Percentiles rank a stretch among this genome's conserved stretches.
phyloP scores from a whole-genome alignment of 371 early-diverging fungal genomes.

The Entomophthora muscae region DNA sequence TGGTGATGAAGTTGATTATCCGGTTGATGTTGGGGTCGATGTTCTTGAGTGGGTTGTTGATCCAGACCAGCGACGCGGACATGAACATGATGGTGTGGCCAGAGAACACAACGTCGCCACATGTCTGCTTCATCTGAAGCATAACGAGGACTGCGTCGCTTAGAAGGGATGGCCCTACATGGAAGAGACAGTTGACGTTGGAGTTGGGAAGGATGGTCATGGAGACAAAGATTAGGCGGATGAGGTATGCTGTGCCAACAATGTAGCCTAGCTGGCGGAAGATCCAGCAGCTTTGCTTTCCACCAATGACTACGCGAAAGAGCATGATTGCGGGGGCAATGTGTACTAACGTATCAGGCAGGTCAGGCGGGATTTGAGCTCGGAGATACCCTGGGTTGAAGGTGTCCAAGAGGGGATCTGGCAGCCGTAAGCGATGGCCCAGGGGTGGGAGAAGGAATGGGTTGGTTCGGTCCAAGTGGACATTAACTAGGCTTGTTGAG shows the following conservation, averaged over 20 bases:
- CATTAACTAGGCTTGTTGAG: not conserved
- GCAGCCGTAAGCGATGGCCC: not conserved
- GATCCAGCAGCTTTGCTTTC: not conserved
- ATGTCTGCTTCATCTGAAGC: conserved; percentile 4
- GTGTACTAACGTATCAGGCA: not conserved
- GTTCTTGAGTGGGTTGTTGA: not conserved
- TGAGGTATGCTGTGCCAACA: not conserved
- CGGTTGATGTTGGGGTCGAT: too few species aligned
- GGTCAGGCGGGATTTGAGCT: not conserved
- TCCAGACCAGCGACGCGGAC: not conserved
- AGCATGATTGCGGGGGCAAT: not conserved
- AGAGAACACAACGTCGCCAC: conserved; percentile 6
- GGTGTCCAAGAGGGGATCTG: not conserved
- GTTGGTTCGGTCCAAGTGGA: not conserved
- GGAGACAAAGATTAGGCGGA: not conserved
- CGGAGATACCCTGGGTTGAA: not conserved
- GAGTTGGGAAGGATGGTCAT: conserved; percentile 7
- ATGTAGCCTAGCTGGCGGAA: not conserved
- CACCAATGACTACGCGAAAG: not conserved
- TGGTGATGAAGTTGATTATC: not conserved
- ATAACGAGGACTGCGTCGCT: not conserved
- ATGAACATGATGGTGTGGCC: conserved; percentile 8
- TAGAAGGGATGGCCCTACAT: not conserved
- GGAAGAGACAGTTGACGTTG: not conserved
- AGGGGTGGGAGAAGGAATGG: not conserved